Evolutionary conservation across 2,329 filamentous ascomycete species (phyloP).

Genomic region (Verticillium isaacii): DNA sequence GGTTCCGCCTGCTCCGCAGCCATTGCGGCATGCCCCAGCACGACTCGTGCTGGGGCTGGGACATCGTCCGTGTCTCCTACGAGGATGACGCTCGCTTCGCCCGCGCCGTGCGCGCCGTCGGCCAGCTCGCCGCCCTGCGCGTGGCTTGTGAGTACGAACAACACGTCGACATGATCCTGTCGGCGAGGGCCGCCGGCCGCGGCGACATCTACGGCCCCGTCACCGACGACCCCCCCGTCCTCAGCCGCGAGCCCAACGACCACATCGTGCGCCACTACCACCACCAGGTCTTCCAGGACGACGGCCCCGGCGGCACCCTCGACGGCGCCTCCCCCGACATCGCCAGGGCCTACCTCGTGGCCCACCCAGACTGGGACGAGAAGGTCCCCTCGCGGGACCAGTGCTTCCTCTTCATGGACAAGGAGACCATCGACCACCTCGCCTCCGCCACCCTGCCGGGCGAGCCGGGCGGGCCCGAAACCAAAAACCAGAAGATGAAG

Average conservation of each 20-base stretch:
- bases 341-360: not conserved
- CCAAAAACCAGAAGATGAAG: not conserved
- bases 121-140: not conserved
- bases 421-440: not conserved
- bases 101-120: conserved; percentile 3
- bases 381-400: not conserved
- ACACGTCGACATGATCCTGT: too few species aligned
- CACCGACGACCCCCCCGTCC: too few species aligned
- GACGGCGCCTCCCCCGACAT: not conserved
- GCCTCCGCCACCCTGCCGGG: not conserved
- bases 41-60: conserved; percentile 4
- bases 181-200: too few species aligned
- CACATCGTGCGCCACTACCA: not conserved
- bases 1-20: too few species aligned
- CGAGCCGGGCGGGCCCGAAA: not conserved
- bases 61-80: conserved; percentile 5
- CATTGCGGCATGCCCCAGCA: not conserved
- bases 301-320: not conserved
- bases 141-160: too few species aligned
- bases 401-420: not conserved
- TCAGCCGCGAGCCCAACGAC: not conserved
- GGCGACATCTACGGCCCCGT: too few species aligned
- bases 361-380: not conserved
- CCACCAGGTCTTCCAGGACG: not conserved
- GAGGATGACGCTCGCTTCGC: conserved; percentile 5